Conservation (phyloP, 164 flowering plant species). For the Annona squamosa region DNA sequence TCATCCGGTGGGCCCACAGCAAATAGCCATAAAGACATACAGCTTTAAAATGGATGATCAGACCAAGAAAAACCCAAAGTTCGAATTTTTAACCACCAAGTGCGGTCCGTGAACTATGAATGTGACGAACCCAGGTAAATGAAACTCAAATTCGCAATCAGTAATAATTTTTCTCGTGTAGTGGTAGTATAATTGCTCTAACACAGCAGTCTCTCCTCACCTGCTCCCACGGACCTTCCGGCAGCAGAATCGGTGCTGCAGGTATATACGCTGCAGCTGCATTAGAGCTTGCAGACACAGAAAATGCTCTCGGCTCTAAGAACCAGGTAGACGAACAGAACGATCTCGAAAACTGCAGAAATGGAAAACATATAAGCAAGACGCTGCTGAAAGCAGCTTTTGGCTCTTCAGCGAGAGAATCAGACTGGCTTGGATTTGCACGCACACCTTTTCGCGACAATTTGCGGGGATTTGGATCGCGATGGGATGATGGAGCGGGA, state of each 20-base stretch:
- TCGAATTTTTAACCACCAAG: no score
- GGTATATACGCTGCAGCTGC: slow-evolving; percentile 49
- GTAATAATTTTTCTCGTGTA: not conserved
- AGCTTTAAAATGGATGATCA: not conserved
- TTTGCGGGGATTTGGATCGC: slow-evolving; percentile 14
- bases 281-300: slow-evolving; percentile 22
- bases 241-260: slow-evolving; percentile 76
- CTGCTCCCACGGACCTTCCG: slow-evolving; percentile 90
- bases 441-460: slow-evolving; percentile 11
- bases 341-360: slow-evolving; percentile 24
- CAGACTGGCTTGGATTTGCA: not conserved
- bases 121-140: not conserved
- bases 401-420: not conserved
- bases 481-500: slow-evolving; percentile 8
- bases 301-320: slow-evolving; percentile 20
- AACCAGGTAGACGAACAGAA: slow-evolving; percentile 12
- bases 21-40: no score
- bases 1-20: no score
- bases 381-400: not conserved
- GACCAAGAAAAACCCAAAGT: not conserved
- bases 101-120: not conserved
- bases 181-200: no score
- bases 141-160: not conserved
- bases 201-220: slow-evolving; percentile 22
- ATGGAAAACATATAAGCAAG: not conserved